phyloP scores from a whole-genome alignment of 2,329 filamentous ascomycete species.

The Sporothrix inflata region DNA sequence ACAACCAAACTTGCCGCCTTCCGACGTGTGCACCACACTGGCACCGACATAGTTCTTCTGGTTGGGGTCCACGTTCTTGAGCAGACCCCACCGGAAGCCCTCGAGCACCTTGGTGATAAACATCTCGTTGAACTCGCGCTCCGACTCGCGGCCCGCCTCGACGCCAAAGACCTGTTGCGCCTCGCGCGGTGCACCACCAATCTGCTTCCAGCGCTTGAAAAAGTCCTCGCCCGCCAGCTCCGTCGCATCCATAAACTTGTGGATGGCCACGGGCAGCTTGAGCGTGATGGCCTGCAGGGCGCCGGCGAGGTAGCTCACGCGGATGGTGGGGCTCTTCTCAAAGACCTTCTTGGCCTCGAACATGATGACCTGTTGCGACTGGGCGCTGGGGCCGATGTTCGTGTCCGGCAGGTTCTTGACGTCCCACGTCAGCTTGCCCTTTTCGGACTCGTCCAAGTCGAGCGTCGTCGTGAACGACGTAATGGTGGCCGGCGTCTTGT shows the following conservation, averaged over 20 bases:
- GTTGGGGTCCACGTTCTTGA: constrained; percentile 88
- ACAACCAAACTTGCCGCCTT: constrained; percentile 91
- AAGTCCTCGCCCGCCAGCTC: constrained; percentile 89
- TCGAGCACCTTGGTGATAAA: constrained; percentile 75
- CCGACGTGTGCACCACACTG: constrained; percentile 79
- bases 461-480: constrained; percentile 93
- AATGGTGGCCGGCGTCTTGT: constrained; percentile 84
- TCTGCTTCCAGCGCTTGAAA: constrained; percentile 99
- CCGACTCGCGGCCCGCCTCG: constrained; percentile 50
- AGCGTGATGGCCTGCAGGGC: constrained; percentile 90
- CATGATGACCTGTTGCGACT: constrained; percentile 92
- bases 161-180: constrained; percentile 84
- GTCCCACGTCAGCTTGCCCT: constrained; percentile 75
- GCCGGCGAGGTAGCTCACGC: constrained; percentile 91
- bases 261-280: constrained; percentile 82
- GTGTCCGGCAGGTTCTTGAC: constrained; percentile 87
- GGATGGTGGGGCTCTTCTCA: constrained; percentile 81
- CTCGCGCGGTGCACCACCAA: constrained; percentile 84
- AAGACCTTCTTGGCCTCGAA: constrained; percentile 87
- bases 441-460: constrained; percentile 73
- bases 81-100: constrained; percentile 86
- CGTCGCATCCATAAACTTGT: constrained; percentile 96
- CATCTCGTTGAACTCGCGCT: constrained; percentile 67
- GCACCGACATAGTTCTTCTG: constrained; percentile 91
- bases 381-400: constrained; percentile 70